phyloP scores from a whole-genome alignment of 73 alveolate genomes.

The Breviolum minutum region DNA sequence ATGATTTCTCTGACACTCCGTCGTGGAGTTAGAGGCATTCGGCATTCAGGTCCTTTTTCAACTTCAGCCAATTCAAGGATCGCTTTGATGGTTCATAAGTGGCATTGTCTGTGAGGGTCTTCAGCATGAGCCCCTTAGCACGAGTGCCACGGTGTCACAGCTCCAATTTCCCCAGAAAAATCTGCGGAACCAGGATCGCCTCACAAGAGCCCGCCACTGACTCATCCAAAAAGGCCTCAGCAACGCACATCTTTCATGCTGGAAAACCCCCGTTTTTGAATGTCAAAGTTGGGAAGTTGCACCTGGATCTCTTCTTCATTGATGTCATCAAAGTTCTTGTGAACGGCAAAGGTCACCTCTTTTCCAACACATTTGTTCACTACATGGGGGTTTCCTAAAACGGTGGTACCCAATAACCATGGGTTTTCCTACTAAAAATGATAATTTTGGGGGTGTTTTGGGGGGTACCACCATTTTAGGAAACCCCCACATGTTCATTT shows the following conservation, averaged over 20 bases:
- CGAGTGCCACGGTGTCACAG: background rate
- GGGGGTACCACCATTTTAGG: no score
- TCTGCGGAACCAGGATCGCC: background rate
- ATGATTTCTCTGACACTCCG: constrained; percentile 54
- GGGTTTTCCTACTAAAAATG: no score
- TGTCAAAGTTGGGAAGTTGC: background rate
- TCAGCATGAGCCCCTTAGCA: constrained; percentile 99
- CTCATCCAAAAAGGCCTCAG: constrained; percentile 75
- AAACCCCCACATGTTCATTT: background rate
- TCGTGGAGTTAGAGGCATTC: constrained; percentile 43
- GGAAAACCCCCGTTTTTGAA: background rate
- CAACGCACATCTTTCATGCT: background rate
- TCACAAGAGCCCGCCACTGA: constrained; percentile 89
- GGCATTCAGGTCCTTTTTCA: constrained; percentile 99
- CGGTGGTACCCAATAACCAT: no score
- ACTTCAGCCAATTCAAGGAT: constrained; percentile 99
- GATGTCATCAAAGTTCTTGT: constrained; percentile 76
- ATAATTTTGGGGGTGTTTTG: no score
- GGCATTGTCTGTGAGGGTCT: constrained; percentile 99
- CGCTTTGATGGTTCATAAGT: constrained; percentile 99
- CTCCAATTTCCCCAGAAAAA: background rate
- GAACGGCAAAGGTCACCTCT: constrained; percentile 65
- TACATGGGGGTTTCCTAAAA: no score
- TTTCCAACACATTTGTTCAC: background rate
- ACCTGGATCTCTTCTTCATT: constrained; percentile 86